phyloP scores from a whole-genome alignment of 139 green algal genomes.

The Chlorella sp. region DNA sequence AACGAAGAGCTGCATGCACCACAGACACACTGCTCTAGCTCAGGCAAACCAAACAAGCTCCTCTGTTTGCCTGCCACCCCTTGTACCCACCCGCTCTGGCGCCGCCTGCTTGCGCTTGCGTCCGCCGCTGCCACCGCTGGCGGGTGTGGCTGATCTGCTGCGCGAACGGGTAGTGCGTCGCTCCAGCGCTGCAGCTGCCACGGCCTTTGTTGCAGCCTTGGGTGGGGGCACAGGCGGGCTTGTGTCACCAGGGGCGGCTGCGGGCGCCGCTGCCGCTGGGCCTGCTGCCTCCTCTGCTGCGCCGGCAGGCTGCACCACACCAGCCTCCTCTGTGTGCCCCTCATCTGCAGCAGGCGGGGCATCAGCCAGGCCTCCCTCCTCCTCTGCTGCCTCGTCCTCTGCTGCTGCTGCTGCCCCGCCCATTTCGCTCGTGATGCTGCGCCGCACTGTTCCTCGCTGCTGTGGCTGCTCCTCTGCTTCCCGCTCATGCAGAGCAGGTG shows the following conservation, averaged over 20 bases:
- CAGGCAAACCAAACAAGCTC: too few relatives aligned
- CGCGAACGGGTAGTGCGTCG: not conserved
- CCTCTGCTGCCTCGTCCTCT: not conserved
- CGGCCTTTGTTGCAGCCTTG: not conserved
- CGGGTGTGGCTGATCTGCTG: not conserved
- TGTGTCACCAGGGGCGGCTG: not conserved
- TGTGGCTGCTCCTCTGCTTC: not conserved
- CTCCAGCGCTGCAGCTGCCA: not conserved
- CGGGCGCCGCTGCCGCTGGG: not conserved
- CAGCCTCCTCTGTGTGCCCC: not conserved
- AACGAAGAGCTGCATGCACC: too few relatives aligned
- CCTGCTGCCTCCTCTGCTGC: not conserved
- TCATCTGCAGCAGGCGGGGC: not conserved
- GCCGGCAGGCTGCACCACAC: not conserved
- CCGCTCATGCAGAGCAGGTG: too few relatives aligned
- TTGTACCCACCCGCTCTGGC: not conserved
- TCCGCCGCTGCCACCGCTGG: not conserved
- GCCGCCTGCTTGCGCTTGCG: slow-evolving; percentile 12
- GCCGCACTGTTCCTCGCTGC: not conserved
- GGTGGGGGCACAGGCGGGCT: not conserved
- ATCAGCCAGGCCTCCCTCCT: not conserved
- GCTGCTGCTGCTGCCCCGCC: not conserved
- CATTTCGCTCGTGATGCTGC: not conserved
- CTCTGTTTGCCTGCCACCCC: too few relatives aligned
- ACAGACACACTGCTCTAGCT: too few relatives aligned